These are phyloP conservation scores for Collariella sp. DNA, from an alignment of 495 filamentous ascomycete species.

Conservation along the genomic window DNA sequence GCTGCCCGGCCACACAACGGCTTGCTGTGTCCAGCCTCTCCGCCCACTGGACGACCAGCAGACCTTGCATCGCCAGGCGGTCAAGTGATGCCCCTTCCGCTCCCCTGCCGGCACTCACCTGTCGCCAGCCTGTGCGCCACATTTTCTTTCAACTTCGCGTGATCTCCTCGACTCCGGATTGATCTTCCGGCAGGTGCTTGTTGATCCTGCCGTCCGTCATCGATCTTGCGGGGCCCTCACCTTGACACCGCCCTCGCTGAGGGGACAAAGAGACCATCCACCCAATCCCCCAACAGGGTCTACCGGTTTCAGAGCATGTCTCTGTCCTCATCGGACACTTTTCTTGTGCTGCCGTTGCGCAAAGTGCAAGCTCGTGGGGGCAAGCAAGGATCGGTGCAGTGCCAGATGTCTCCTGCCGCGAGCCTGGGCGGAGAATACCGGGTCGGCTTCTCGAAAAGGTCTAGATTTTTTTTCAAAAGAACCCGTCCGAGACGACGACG, in stretches of 20 bases:
- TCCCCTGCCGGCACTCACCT: constrained; percentile 13
- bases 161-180: constrained; percentile 5
- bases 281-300: constrained; percentile 1
- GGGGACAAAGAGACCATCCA: constrained; percentile 13
- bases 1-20: constrained; percentile 11
- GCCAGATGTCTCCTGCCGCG: constrained; percentile 32
- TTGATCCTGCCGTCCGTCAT: not conserved
- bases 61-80: constrained; percentile 1
- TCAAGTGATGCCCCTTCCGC: constrained; percentile 17
- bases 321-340: constrained; percentile 30
- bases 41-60: not conserved
- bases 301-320: constrained; percentile 6
- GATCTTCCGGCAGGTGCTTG: not conserved
- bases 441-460: constrained; percentile 29
- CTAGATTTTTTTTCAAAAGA: constrained; percentile 18
- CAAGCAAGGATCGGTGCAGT: constrained; percentile 29
- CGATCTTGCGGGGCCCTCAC: not conserved
- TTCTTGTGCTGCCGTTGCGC: constrained; percentile 28
- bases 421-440: constrained; percentile 22
- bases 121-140: constrained; percentile 25
- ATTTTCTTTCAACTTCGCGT: constrained; percentile 26
- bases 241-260: constrained; percentile 4
- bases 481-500: not conserved
- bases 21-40: constrained; percentile 5
- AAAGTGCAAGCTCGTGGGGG: constrained; percentile 25